Percentiles rank a stretch among this genome's conserved stretches.
Conservation (phyloP, 805 yeast species). For the Ogataea ramenticola region DNA sequence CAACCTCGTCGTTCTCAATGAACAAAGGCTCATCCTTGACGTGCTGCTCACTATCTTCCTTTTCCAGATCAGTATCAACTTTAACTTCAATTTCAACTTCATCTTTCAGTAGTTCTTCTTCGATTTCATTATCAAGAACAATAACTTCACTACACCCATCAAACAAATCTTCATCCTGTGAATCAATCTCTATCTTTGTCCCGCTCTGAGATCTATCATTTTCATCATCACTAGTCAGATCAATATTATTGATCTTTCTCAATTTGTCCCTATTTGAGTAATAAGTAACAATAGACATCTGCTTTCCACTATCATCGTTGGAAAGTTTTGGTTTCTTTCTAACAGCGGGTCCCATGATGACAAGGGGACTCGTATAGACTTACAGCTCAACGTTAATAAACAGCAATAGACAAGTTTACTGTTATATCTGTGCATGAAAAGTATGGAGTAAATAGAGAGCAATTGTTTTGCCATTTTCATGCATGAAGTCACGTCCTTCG, state of each 20-base stretch:
- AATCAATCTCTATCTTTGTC: not conserved
- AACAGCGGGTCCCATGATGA: not conserved
- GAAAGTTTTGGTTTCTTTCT: conserved; percentile 7
- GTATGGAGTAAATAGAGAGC: too few relatives aligned
- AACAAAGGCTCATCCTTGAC: too few relatives aligned
- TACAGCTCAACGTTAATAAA: too few relatives aligned
- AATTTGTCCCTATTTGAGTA: not conserved
- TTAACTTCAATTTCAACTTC: not conserved
- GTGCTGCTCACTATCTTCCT: too few relatives aligned
- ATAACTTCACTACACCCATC: too few relatives aligned
- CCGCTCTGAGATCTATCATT: not conserved
- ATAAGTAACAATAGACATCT: not conserved
- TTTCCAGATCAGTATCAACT: too few relatives aligned
- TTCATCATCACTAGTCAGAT: not conserved
- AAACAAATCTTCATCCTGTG: too few relatives aligned
- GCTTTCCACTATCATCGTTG: not conserved
- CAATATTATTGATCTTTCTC: not conserved
- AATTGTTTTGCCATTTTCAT: too few relatives aligned
- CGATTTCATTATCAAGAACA: not conserved
- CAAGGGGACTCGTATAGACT: too few relatives aligned
- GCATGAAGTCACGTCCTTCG: not conserved
- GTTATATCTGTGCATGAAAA: too few relatives aligned
- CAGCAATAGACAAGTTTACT: too few relatives aligned
- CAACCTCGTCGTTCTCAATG: too few relatives aligned
- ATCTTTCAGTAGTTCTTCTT: not conserved